Evolutionary conservation across 2,329 filamentous ascomycete genomes (phyloP).

Genomic region (Ophiocordyceps australis): DNA sequence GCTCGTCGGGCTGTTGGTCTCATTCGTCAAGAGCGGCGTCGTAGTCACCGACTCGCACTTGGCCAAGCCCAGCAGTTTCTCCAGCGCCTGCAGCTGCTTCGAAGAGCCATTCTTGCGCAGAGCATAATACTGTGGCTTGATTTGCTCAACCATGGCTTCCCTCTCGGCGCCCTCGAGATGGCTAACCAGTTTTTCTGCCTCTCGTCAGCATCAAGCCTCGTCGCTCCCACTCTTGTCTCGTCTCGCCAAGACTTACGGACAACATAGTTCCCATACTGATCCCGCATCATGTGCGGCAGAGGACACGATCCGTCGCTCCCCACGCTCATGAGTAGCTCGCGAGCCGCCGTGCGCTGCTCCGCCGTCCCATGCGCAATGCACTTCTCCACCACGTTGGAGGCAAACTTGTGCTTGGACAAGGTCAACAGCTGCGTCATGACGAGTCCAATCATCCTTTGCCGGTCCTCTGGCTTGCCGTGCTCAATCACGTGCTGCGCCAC

Average conservation of each 20-base stretch:
- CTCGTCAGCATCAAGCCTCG: conserved; percentile 7
- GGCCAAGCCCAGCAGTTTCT: conserved; percentile 12
- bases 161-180: conserved; percentile 42
- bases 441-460: conserved; percentile 51
- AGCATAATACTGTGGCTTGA: conserved; percentile 40
- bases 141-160: conserved; percentile 39
- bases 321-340: conserved; percentile 38
- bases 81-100: conserved; percentile 33
- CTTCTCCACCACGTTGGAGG: conserved; percentile 93
- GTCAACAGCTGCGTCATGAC: conserved; percentile 54
- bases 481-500: conserved; percentile 85
- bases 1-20: conserved; percentile 51
- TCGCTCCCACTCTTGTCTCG: neutral
- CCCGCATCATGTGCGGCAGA: conserved; percentile 66
- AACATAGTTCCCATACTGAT: conserved; percentile 91
- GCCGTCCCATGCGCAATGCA: conserved; percentile 58
- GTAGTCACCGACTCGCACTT: conserved; percentile 20
- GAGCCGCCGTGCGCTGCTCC: conserved; percentile 52
- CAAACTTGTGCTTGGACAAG: conserved; percentile 88
- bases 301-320: conserved; percentile 48
- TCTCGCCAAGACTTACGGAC: conserved; percentile 54
- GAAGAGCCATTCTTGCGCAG: conserved; percentile 47
- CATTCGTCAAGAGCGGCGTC: conserved; percentile 45
- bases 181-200: conserved; percentile 59
- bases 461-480: conserved; percentile 56